phyloP scores from a whole-genome alignment of 2,329 filamentous ascomycete genomes.

The Fusarium avenaceum region DNA sequence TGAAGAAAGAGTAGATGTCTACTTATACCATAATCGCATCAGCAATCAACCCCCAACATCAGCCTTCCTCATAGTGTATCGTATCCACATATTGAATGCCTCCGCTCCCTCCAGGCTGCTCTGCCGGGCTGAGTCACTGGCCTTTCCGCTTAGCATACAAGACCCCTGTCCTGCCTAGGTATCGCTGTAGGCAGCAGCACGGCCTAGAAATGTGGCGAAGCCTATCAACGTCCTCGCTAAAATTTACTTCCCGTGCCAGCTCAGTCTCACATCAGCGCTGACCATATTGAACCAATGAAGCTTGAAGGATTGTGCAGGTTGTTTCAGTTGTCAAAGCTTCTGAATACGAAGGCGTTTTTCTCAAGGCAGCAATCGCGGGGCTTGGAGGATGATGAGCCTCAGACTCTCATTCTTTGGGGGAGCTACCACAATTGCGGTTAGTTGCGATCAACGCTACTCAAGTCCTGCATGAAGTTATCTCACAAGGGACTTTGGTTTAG shows the following conservation, averaged over 20 bases:
- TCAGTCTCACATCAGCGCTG: slow-evolving; percentile 37
- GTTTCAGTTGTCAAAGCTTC: slow-evolving; percentile 6
- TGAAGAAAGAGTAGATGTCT: background rate
- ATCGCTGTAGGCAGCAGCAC: slow-evolving; percentile 25
- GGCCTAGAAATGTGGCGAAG: background rate
- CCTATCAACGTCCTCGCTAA: background rate
- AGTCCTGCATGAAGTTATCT: background rate
- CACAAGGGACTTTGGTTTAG: background rate
- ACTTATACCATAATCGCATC: slow-evolving; percentile 5
- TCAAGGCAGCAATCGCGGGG: slow-evolving; percentile 20
- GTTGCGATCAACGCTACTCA: background rate
- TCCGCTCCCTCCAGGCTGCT: background rate
- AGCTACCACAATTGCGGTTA: background rate
- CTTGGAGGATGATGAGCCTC: background rate
- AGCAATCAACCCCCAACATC: no score
- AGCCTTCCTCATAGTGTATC: background rate
- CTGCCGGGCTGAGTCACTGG: slow-evolving; percentile 35
- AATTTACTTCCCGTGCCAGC: slow-evolving; percentile 5
- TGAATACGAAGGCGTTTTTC: background rate
- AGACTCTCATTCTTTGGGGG: background rate
- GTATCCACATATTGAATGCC: no score
- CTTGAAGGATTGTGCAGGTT: background rate
- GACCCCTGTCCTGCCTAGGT: background rate
- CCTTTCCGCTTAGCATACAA: background rate
- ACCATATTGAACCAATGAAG: slow-evolving; percentile 2